A percentile compares a stretch with the other conserved stretches of the same genome.
These are phyloP conservation scores for Cinnamomum chago DNA, from an alignment of 164 flowering plant genomes.

Conservation along the genomic window DNA sequence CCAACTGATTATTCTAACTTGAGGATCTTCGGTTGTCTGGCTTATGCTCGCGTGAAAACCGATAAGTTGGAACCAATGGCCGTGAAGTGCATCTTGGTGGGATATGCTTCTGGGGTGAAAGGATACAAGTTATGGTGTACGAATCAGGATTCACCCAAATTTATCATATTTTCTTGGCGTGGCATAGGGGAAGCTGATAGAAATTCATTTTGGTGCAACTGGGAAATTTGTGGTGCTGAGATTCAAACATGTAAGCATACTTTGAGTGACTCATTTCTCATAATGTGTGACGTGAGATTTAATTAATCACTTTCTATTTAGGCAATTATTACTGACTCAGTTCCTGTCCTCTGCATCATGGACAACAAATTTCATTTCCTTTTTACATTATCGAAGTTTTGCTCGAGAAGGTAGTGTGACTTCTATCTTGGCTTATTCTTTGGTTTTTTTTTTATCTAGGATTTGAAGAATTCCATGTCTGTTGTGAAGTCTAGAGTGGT, in stretches of 20 bases:
- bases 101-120: no score
- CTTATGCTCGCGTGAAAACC: no score
- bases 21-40: no score
- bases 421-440: slow-evolving; percentile 1
- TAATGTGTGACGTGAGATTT: neutral
- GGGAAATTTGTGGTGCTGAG: slow-evolving; percentile 81
- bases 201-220: slow-evolving; percentile 58
- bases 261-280: neutral
- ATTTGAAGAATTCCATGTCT: slow-evolving; percentile 7
- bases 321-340: slow-evolving; percentile 7
- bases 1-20: no score
- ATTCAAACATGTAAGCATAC: slow-evolving; percentile 79
- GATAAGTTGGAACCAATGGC: no score
- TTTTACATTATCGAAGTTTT: slow-evolving; percentile 41
- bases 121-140: no score
- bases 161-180: slow-evolving; percentile 1
- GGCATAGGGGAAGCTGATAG: slow-evolving; percentile 84
- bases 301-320: neutral
- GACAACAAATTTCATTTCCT: neutral
- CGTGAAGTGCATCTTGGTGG: no score
- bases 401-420: slow-evolving; percentile 74
- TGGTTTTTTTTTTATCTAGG: slow-evolving; percentile 18
- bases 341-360: slow-evolving; percentile 2
- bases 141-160: no score
- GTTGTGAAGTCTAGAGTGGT: slow-evolving; percentile 85